Conservation (phyloP, 2,329 filamentous ascomycete genomes). For the Cordyceps cateniannulata region DNA sequence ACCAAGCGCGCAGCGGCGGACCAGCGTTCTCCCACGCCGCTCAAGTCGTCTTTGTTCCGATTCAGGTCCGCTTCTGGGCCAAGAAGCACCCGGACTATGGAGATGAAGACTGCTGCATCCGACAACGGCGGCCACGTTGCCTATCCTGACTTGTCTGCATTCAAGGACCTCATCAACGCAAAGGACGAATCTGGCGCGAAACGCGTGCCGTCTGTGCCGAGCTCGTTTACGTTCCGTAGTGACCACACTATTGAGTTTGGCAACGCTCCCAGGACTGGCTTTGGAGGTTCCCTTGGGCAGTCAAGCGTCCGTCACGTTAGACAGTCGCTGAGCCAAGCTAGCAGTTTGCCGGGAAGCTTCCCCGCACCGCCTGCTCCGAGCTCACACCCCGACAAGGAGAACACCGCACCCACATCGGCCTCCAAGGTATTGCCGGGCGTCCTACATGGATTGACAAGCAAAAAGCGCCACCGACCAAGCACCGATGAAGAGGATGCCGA, state of each 20-base stretch:
- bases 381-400: slow-evolving; percentile 48
- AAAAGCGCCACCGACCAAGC: slow-evolving; percentile 56
- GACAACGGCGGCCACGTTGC: slow-evolving; percentile 28
- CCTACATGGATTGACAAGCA: slow-evolving; percentile 57
- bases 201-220: slow-evolving; percentile 38
- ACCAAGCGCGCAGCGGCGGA: slow-evolving; percentile 44
- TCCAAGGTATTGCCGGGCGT: slow-evolving; percentile 37
- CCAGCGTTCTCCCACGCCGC: slow-evolving; percentile 50
- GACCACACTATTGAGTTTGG: slow-evolving; percentile 58
- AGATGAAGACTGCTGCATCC: slow-evolving; percentile 20
- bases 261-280: slow-evolving; percentile 40
- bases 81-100: slow-evolving; percentile 21
- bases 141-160: slow-evolving; percentile 48
- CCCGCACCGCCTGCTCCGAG: slow-evolving; percentile 29
- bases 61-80: slow-evolving; percentile 24
- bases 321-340: slow-evolving; percentile 37
- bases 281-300: slow-evolving; percentile 53
- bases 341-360: slow-evolving; percentile 51
- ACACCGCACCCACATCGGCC: slow-evolving; percentile 34
- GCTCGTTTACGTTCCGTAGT: slow-evolving; percentile 59
- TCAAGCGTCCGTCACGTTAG: slow-evolving; percentile 55
- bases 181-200: slow-evolving; percentile 20
- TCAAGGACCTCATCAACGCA: slow-evolving; percentile 26
- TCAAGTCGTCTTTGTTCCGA: slow-evolving; percentile 41
- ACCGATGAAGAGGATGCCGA: slow-evolving; percentile 51